phyloP scores from a whole-genome alignment of 176 grass and related monocot species.

The Chloris gayana region DNA sequence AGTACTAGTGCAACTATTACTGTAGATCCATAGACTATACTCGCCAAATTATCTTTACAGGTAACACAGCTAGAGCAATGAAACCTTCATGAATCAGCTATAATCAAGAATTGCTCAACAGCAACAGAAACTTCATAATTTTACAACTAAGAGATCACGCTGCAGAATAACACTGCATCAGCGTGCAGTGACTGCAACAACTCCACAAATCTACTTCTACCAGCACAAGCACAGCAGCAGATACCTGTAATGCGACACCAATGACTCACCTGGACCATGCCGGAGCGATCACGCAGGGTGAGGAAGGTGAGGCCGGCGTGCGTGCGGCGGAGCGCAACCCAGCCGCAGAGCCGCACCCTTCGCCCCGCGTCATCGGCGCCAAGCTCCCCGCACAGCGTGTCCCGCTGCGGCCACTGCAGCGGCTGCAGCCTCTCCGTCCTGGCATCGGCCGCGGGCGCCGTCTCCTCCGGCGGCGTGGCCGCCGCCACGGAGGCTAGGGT shows the following conservation, averaged over 20 bases:
- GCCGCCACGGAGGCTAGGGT: slow-evolving; percentile 51
- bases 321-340: slow-evolving; percentile 83
- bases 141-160: background rate
- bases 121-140: background rate
- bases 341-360: slow-evolving; percentile 80
- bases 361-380: slow-evolving; percentile 62
- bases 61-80: background rate
- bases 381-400: slow-evolving; percentile 68
- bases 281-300: slow-evolving; percentile 75
- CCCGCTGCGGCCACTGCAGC: slow-evolving; percentile 67
- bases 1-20: background rate
- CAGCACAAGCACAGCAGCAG: background rate
- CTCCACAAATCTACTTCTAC: background rate
- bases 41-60: background rate
- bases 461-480: slow-evolving; percentile 39
- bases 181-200: background rate
- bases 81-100: background rate
- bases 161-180: background rate
- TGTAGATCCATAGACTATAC: background rate
- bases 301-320: slow-evolving; percentile 91
- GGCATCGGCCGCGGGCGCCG: slow-evolving; percentile 19
- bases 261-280: slow-evolving; percentile 68
- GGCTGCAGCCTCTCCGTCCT: slow-evolving; percentile 38
- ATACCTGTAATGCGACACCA: background rate
- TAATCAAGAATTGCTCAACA: background rate